These are phyloP conservation scores for Gastrolobium villosum DNA, from an alignment of 306 rosid species.

Conservation along the genomic window DNA sequence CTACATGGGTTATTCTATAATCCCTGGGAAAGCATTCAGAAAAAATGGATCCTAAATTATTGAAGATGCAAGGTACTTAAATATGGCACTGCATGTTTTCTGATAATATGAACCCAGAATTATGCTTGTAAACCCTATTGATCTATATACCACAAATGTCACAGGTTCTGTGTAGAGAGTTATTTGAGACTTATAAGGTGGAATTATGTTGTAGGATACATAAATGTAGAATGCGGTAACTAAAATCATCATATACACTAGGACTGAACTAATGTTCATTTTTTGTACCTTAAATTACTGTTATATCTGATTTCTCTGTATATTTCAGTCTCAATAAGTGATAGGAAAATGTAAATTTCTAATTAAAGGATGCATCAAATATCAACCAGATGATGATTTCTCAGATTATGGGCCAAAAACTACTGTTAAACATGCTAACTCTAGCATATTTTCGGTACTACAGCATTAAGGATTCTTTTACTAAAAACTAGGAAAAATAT, in stretches of 20 bases:
- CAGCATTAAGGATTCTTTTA: too few relatives aligned
- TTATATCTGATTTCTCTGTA: too few relatives aligned
- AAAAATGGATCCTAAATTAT: constrained; percentile 28
- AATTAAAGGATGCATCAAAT: neutral
- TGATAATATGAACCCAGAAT: neutral
- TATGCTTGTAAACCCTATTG: constrained; percentile 5
- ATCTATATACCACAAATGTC: constrained; percentile 24
- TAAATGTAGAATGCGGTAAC: neutral
- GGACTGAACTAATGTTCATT: too few relatives aligned
- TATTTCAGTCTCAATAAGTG: too few relatives aligned
- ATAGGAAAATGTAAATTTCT: neutral
- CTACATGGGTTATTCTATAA: constrained; percentile 3
- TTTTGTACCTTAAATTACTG: too few relatives aligned
- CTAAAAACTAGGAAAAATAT: too few relatives aligned
- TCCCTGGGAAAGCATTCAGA: neutral
- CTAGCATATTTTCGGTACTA: too few relatives aligned
- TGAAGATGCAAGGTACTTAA: constrained; percentile 31
- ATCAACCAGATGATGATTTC: neutral
- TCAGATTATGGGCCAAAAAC: neutral
- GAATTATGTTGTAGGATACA: neutral
- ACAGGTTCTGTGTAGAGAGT: constrained; percentile 23
- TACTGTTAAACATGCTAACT: neutral
- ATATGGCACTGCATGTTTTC: constrained; percentile 11
- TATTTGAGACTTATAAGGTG: constrained; percentile 21
- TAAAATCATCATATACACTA: neutral